Evolutionary conservation across 805 yeast species (phyloP).

Genomic region (Metschnikowia lachancei): DNA sequence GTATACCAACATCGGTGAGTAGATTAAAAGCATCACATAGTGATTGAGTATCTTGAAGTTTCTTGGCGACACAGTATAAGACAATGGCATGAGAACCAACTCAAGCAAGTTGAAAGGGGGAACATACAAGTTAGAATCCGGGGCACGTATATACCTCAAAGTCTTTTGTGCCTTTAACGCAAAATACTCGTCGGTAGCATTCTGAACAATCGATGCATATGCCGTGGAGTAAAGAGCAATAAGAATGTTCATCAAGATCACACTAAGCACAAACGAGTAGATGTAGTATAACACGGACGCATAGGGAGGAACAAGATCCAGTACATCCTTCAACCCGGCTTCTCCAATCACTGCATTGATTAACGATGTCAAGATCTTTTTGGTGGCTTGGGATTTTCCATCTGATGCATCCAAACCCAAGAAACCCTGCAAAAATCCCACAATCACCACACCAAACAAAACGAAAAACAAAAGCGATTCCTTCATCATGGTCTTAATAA

Average conservation of each 20-base stretch:
- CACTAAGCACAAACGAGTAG: slow-evolving; percentile 72
- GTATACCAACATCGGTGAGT: slow-evolving; percentile 62
- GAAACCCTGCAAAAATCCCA: slow-evolving; percentile 85
- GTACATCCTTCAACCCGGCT: slow-evolving; percentile 68
- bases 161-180: slow-evolving; percentile 84
- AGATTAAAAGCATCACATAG: slow-evolving; percentile 59
- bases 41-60: slow-evolving; percentile 44
- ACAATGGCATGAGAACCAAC: slow-evolving; percentile 34
- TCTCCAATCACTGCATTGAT: slow-evolving; percentile 72
- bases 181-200: slow-evolving; percentile 81
- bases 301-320: slow-evolving; percentile 77
- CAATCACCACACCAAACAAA: slow-evolving; percentile 61
- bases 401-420: slow-evolving; percentile 85
- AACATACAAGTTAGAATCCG: slow-evolving; percentile 79
- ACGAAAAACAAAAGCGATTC: slow-evolving; percentile 84
- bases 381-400: slow-evolving; percentile 75
- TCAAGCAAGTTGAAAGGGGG: slow-evolving; percentile 84
- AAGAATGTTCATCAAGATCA: slow-evolving; percentile 75
- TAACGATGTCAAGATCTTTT: slow-evolving; percentile 58
- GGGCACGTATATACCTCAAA: slow-evolving; percentile 79
- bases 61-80: slow-evolving; percentile 34
- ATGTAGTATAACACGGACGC: slow-evolving; percentile 76
- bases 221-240: slow-evolving; percentile 86
- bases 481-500: slow-evolving; percentile 79
- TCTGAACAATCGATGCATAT: slow-evolving; percentile 73